Conservation (phyloP, 2,329 filamentous ascomycete species). For the Aspergillus pseudoviridinutans region DNA sequence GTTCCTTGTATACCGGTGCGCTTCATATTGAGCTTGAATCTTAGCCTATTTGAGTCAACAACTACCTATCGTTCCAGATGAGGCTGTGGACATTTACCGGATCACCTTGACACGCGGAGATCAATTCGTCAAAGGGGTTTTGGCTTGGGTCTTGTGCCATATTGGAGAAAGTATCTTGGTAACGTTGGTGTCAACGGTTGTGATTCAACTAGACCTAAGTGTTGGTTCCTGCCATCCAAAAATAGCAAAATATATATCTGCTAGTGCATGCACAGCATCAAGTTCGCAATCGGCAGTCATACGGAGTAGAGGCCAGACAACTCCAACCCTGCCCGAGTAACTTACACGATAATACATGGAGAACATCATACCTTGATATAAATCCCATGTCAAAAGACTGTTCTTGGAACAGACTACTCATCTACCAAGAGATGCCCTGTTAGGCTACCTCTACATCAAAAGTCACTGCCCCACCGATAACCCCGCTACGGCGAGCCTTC, state of each 20-base stretch:
- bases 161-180: not conserved
- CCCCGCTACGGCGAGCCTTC: constrained; percentile 28
- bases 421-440: not conserved
- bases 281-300: not conserved
- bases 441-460: not conserved
- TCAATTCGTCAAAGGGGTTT: constrained; percentile 74
- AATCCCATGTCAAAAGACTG: not conserved
- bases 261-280: not conserved
- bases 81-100: constrained; percentile 49
- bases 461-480: constrained; percentile 25
- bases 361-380: not conserved
- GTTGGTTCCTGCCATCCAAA: not conserved
- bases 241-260: not conserved
- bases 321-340: not conserved
- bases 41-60: constrained; percentile 28
- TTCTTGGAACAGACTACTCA: not conserved
- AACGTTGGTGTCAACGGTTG: not conserved
- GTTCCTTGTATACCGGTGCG: constrained; percentile 72
- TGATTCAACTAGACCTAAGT: not conserved
- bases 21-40: constrained; percentile 67
- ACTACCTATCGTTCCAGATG: not conserved
- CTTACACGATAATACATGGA: not conserved
- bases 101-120: constrained; percentile 63
- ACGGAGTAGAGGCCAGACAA: not conserved
- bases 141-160: constrained; percentile 1